phyloP scores from a whole-genome alignment of 1,139 yeast genomes.

The Geotrichum phurueaensis region DNA sequence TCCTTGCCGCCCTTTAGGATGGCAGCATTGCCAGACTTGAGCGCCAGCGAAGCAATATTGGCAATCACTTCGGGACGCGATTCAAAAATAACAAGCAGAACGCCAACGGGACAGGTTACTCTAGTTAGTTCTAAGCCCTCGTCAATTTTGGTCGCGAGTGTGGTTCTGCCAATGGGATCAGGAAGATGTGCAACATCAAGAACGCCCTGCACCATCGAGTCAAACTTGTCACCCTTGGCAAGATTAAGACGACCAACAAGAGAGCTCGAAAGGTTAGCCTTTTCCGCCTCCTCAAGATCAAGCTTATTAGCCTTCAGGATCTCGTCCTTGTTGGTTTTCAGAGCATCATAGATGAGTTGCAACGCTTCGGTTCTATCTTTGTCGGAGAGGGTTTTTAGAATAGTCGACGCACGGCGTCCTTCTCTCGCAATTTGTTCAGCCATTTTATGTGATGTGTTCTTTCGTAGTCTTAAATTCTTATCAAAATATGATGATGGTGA shows the following conservation, averaged over 20 bases:
- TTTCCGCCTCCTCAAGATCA: conserved; percentile 67
- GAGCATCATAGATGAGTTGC: conserved; percentile 61
- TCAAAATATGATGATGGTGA: neutral
- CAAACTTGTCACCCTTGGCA: conserved; percentile 76
- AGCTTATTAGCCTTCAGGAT: conserved; percentile 66
- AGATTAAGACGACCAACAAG: conserved; percentile 80
- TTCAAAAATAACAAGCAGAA: conserved; percentile 85
- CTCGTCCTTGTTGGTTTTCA: conserved; percentile 50
- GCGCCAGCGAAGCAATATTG: conserved; percentile 89
- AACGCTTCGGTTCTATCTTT: conserved; percentile 71
- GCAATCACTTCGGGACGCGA: conserved; percentile 98
- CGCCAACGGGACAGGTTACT: conserved; percentile 92
- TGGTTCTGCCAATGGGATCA: conserved; percentile 85
- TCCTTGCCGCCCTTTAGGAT: conserved; percentile 97
- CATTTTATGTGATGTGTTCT: conserved; percentile 23
- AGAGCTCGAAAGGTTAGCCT: conserved; percentile 55
- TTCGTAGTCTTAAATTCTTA: neutral
- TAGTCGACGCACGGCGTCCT: conserved; percentile 74
- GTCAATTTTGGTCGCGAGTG: conserved; percentile 77
- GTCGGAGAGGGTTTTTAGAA: conserved; percentile 68
- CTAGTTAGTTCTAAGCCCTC: conserved; percentile 77
- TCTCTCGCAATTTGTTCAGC: conserved; percentile 73
- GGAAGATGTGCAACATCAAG: conserved; percentile 81
- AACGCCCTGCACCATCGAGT: conserved; percentile 89
- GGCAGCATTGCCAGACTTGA: conserved; percentile 88